A percentile compares a stretch with the other conserved stretches of the same genome.
phyloP scores from a whole-genome alignment of 2,329 filamentous ascomycete species.

The Fusarium secorum region DNA sequence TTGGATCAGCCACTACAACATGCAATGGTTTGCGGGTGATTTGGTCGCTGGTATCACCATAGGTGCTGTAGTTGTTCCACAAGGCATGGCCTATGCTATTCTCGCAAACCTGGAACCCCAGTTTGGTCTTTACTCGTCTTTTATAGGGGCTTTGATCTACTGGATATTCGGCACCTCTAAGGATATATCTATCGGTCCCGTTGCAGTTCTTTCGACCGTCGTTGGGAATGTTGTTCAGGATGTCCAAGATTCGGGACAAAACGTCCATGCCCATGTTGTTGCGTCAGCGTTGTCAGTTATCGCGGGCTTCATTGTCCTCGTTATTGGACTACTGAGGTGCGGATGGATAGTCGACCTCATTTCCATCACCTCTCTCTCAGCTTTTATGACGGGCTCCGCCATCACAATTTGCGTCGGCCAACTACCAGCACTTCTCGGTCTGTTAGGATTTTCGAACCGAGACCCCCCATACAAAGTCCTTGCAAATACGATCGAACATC shows the following conservation, averaged over 20 bases:
- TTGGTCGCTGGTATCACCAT: conserved; percentile 76
- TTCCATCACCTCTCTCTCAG: conserved; percentile 85
- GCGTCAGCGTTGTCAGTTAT: conserved; percentile 83
- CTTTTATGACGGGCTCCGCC: conserved; percentile 97
- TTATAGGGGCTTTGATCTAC: conserved; percentile 93
- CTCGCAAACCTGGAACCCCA: conserved; percentile 82
- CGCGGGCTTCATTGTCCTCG: conserved; percentile 76
- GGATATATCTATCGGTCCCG: conserved; percentile 96
- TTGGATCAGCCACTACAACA: conserved; percentile 92
- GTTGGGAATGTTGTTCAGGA: conserved; percentile 81
- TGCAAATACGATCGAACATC: conserved; percentile 80
- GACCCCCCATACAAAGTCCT: conserved; percentile 83
- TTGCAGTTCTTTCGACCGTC: conserved; percentile 93
- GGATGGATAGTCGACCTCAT: conserved; percentile 96
- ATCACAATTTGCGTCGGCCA: conserved; percentile 89
- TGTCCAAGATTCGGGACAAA: conserved; percentile 63
- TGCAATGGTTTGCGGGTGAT: conserved; percentile 88
- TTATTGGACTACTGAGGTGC: conserved; percentile 78
- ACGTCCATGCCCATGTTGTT: conserved; percentile 69
- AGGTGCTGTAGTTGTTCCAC: conserved; percentile 82
- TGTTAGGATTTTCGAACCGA: conserved; percentile 76
- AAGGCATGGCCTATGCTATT: conserved; percentile 93
- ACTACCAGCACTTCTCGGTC: conserved; percentile 81
- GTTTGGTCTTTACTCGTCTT: conserved; percentile 86
- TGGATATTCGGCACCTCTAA: conserved; percentile 99